Evolutionary conservation across 345 rosid genomes (phyloP), one percentile per base, ranked within the genome.

Genomic region (Lumnitzera littorea): DNA sequence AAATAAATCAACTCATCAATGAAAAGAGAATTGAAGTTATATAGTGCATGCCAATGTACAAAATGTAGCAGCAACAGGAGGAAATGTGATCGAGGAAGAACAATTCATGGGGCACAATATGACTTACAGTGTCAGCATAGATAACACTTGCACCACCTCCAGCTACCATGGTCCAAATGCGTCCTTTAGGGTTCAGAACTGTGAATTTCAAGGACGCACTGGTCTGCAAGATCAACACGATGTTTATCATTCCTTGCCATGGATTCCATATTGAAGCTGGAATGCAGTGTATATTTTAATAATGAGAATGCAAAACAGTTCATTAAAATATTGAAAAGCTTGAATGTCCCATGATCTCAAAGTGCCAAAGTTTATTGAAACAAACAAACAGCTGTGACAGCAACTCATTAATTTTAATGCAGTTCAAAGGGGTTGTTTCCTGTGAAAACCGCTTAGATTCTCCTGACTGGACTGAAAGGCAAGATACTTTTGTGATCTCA

Each of bases 91-190:
- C 3, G 5, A 48, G 47, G 16, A 16, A 25, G 41, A 48, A 29
- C 46, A 12, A 66, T 56, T 58, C 13, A 60, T 50, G 48, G 46
- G 57, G 52, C 46, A 24, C 48, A 43, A 14, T 49, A 41, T 24
- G 52, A 53, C 88, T 79, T 63, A 94, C 97, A 4, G 97, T 94
- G 66, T 94, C 97, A 20, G 95, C 99, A 79, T 94, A 91, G 62
- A 94, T 94, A 47, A 94, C 96, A 72, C 99, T 94, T 50, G 99
- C 99, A 72, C 96, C 95, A 41, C 97, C 99, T 62, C 99, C 99
- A 60, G 97, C 99, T 46, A 94, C 99, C 97, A 91, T 94, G 3
- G 97, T 94, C 99, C 99, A 94, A 58, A 91, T 91, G 47, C 95
- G 89, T 52, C 99, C 99, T 73, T 86, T 88, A 15, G 92, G 84